These are phyloP conservation scores for Neurospora terricola DNA, from an alignment of 495 filamentous ascomycete species.

Conservation along the genomic window DNA sequence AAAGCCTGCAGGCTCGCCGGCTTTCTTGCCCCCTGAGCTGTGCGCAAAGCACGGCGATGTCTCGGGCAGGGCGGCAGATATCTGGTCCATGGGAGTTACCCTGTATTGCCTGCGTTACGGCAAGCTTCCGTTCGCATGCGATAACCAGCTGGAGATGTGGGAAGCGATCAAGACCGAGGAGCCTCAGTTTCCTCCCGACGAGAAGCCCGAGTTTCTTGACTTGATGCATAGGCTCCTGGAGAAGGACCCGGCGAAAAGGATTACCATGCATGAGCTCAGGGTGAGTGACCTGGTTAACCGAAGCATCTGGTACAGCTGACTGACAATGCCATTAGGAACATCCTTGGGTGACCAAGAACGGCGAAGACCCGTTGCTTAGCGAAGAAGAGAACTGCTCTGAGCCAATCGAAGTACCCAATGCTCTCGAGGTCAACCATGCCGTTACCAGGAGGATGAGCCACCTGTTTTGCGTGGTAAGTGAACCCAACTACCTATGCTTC, in stretches of 20 bases:
- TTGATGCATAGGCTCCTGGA: constrained; percentile 59
- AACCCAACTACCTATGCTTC: background rate
- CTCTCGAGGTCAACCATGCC: constrained; percentile 80
- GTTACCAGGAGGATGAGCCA: constrained; percentile 83
- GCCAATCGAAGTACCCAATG: constrained; percentile 67
- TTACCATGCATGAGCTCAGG: constrained; percentile 69
- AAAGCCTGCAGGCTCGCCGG: constrained; percentile 90
- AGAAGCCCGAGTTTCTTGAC: constrained; percentile 54
- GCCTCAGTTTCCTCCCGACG: constrained; percentile 38
- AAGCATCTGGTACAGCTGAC: background rate
- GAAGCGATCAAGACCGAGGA: constrained; percentile 70
- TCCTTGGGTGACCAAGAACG: constrained; percentile 84
- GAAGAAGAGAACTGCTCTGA: constrained; percentile 80
- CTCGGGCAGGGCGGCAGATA: constrained; percentile 80
- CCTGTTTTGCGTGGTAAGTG: constrained; percentile 70
- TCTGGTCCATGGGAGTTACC: constrained; percentile 98
- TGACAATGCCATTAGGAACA: constrained; percentile 52
- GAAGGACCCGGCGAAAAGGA: constrained; percentile 68
- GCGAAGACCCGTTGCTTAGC: constrained; percentile 69
- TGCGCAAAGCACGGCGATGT: constrained; percentile 85
- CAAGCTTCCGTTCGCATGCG: constrained; percentile 69
- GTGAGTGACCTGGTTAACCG: constrained; percentile 35
- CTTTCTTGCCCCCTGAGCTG: constrained; percentile 88
- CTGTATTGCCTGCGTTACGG: constrained; percentile 90
- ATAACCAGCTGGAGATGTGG: constrained; percentile 75